Conservation (phyloP, 148 eudicot genomes). For the Amaranthus cruentus region DNA sequence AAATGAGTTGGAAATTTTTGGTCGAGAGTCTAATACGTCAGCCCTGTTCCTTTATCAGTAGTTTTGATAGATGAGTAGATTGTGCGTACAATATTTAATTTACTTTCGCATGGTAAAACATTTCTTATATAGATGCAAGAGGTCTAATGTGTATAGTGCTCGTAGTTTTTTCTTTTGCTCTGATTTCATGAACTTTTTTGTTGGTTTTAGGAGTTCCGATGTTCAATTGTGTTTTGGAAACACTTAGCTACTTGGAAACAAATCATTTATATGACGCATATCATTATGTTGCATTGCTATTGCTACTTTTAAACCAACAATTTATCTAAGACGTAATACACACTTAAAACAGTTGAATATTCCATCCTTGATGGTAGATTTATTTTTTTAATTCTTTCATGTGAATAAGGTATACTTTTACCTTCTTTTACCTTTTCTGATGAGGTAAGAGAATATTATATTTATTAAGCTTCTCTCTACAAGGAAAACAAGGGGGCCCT, state of each 20-base stretch:
- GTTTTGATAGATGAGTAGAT: too few relatives aligned
- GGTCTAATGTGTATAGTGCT: too few relatives aligned
- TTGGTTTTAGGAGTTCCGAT: slow-evolving; percentile 77
- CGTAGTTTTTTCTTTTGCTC: background rate
- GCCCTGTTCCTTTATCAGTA: too few relatives aligned
- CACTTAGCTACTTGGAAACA: slow-evolving; percentile 74
- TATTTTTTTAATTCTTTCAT: slow-evolving; percentile 17
- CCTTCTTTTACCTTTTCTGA: slow-evolving; percentile 69
- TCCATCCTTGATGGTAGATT: background rate
- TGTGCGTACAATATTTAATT: slow-evolving; percentile 18
- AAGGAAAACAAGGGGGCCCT: slow-evolving; percentile 43
- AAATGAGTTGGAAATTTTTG: too few relatives aligned
- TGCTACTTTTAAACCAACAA: slow-evolving; percentile 79
- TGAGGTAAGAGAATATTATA: slow-evolving; percentile 89
- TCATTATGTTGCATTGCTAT: slow-evolving; percentile 62
- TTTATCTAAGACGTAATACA: slow-evolving; percentile 79
- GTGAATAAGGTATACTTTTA: slow-evolving; percentile 69
- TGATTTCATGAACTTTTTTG: background rate
- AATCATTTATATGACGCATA: slow-evolving; percentile 79
- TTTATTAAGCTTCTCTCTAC: slow-evolving; percentile 77
- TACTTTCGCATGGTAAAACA: slow-evolving; percentile 85
- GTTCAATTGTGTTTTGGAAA: slow-evolving; percentile 93
- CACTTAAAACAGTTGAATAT: slow-evolving; percentile 85
- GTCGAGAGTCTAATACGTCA: too few relatives aligned
- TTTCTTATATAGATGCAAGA: too few relatives aligned